These are phyloP conservation scores for Pugionium cornutum DNA, from an alignment of 345 rosid species.

Conservation along the genomic window DNA sequence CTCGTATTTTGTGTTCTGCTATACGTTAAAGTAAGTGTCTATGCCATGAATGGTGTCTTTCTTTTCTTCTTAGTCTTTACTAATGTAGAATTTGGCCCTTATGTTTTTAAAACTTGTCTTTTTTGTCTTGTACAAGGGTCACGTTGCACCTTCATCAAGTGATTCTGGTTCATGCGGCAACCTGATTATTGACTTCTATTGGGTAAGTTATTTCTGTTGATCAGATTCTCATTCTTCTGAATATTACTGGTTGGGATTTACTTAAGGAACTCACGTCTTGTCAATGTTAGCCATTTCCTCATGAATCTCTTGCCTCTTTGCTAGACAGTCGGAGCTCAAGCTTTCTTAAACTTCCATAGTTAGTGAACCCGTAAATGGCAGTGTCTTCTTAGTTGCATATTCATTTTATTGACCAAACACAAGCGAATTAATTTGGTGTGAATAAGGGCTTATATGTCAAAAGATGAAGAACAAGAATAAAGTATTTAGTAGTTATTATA, in stretches of 20 bases:
- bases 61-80: conserved; percentile 8
- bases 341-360: not conserved
- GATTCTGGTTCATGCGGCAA: conserved; percentile 97
- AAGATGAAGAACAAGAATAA: conserved; percentile 2
- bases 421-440: conserved; percentile 10
- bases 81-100: conserved; percentile 27
- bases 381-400: conserved; percentile 2
- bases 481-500: not conserved
- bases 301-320: conserved; percentile 6
- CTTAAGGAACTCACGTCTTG: conserved; percentile 1
- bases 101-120: conserved; percentile 14
- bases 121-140: conserved; percentile 63
- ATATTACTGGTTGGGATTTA: not conserved
- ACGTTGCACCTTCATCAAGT: conserved; percentile 83
- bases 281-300: conserved; percentile 14
- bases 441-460: conserved; percentile 3
- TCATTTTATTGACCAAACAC: not conserved
- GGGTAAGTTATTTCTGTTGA: conserved; percentile 60
- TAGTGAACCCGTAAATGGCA: conserved; percentile 10
- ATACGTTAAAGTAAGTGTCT: conserved; percentile 74
- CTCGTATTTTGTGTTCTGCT: conserved; percentile 81
- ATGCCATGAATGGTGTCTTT: conserved; percentile 15
- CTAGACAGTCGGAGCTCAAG: conserved; percentile 11
- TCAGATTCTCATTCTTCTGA: conserved; percentile 5
- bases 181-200: conserved; percentile 87